Base-by-base conservation (phyloP, 306 rosid species). In the Carpinus fangiana region DNA sequence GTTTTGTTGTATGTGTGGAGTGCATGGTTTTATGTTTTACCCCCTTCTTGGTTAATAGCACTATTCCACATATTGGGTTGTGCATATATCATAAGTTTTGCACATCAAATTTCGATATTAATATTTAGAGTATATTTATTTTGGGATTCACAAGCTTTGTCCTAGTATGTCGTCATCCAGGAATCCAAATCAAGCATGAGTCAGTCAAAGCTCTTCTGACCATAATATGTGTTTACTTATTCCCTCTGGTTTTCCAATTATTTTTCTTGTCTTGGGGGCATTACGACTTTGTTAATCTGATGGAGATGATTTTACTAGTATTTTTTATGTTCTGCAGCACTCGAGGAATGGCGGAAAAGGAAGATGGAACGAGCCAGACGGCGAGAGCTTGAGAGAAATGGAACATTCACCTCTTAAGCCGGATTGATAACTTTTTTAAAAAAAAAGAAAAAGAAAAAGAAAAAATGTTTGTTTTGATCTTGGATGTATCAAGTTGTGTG, bases 301-400 rank as follows among this genome's bases (percentile, higher is more conserved):
- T 67, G 72, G 28, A 41, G 13, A 59, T 59, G 54, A 81, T 54
- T 79, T 46, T 47, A 54, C 6, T 45, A 18, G 71, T 74, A 54
- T 86, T 79, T 21, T 77, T 77, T 54, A 51, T 83, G 69, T 75
- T 80, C 82, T 14, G 59, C 91, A 95, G 99, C 99, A 84, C 78
- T 95, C 81, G 99, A 91, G 84, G 99, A 95, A 83, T 95, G 99
- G 99, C 90, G 99, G 56, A 93, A 90, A 82, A 78, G 99, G 84
- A 95, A 95, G 90, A 95, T 95, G 91, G 99, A 93, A 76, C 86
- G 99, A 67, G 99, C 97, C 34, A 85, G 97, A 74, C 92, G 81
- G 68, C 90, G 99, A 53, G 87, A 90, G 83, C 72, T 88, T 73
- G 98, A 83, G 89, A 95, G 87, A 86, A 95, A 95, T 76, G 98